Evolutionary conservation across 768 basidiomycete genomes (phyloP), one percentile per base, ranked within the genome.

Genomic region (Zangia roseola): DNA sequence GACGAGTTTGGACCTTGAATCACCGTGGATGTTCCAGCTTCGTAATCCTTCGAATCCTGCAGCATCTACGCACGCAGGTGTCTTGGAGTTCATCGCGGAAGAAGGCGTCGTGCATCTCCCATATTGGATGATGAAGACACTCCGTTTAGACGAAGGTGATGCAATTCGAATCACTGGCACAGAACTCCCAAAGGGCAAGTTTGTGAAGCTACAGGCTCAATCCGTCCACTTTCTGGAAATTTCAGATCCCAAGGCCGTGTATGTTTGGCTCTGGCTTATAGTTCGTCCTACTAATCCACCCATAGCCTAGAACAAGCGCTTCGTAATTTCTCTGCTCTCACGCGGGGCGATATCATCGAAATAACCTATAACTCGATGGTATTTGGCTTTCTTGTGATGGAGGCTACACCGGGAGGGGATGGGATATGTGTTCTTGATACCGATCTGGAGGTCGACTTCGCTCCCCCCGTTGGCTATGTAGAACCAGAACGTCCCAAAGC

Each of bases 101-200:
- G 95, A 98, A 68, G 97, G 97, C 12, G 78, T 88, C 13, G 94
- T 94, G 3, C 88, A 98, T 74, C 76, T 99, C 14, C 97, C 97
- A 0, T 88, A 93, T 58, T 99, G 97, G 97, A 95, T 99, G 91
- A 99, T 99, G 95, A 94, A 89, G 73, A 94, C 92, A 5, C 74
- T 99, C 17, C 82, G 91, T 23, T 71, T 99, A 23, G 86, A 85
- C 47, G 97, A 99, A 70, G 97, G 97, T 12, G 97, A 98, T 71
- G 84, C 92, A 10, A 90, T 99, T 52, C 85, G 94, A 37, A 85
- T 98, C 44, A 94, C 88, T 6, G 94, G 95, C 8, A 78, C 88
- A 2, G 84, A 88, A 52, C 77, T 97, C 14, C 83, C 83, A 0
- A 98, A 98, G 69, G 97, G 95, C 53, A 93, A 94, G 70, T 76